These are phyloP conservation scores for Neurospora pannonica DNA, from an alignment of 495 filamentous ascomycete species.

Conservation along the genomic window DNA sequence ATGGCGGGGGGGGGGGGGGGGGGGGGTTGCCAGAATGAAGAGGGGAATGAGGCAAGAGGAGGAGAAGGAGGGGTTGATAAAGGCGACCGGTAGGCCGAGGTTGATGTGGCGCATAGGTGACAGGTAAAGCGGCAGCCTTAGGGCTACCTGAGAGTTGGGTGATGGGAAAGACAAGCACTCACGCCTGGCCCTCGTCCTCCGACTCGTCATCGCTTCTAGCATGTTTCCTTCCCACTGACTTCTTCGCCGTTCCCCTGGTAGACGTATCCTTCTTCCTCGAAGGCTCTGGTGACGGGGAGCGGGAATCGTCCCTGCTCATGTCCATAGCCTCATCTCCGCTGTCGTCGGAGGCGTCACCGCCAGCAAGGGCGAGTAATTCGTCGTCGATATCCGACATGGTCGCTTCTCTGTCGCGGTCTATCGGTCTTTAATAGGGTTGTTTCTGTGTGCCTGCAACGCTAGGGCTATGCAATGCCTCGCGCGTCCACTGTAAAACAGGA, in stretches of 20 bases:
- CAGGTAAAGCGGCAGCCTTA: neutral
- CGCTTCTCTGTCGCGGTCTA: neutral
- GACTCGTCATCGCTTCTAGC: conserved; percentile 53
- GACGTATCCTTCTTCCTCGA: conserved; percentile 22
- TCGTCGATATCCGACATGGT: conserved; percentile 71
- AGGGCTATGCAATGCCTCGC: neutral
- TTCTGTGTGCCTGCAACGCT: neutral
- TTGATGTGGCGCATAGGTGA: neutral
- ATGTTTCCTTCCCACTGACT: conserved; percentile 27
- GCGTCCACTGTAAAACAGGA: neutral
- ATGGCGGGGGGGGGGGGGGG: too few relatives aligned
- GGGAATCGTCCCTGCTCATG: conserved; percentile 28
- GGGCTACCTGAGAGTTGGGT: neutral
- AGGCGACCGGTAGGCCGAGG: neutral
- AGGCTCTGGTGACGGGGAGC: conserved; percentile 25
- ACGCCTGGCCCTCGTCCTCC: conserved; percentile 78
- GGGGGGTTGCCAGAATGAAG: neutral
- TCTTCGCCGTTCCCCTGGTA: conserved; percentile 32
- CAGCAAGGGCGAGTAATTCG: conserved; percentile 80
- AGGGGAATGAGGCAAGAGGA: neutral
- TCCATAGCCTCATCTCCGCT: conserved; percentile 37
- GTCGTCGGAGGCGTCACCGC: conserved; percentile 46
- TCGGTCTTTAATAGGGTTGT: neutral
- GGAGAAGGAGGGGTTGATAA: neutral
- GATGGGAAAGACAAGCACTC: conserved; percentile 32